A percentile compares a stretch with the other conserved stretches of the same genome.
These are phyloP conservation scores for Diaporthe longicolla DNA, from an alignment of 2,329 filamentous ascomycete species.

Conservation along the genomic window DNA sequence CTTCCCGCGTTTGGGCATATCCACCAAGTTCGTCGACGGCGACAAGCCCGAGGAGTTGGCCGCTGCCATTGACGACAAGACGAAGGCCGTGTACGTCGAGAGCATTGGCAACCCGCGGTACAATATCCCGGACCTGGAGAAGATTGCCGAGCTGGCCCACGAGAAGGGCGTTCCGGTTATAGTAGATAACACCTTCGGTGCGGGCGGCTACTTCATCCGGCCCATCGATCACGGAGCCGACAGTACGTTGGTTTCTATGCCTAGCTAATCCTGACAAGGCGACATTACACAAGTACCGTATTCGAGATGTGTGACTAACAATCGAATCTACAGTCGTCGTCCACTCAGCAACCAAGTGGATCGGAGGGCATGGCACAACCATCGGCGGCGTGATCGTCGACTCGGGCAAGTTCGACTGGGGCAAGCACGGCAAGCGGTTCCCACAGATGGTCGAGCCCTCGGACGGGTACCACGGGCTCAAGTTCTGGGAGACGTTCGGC, in stretches of 20 bases:
- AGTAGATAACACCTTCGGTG: conserved; percentile 96
- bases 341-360: conserved; percentile 97
- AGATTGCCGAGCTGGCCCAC: conserved; percentile 84
- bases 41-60: conserved; percentile 85
- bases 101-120: conserved; percentile 94
- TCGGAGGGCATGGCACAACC: conserved; percentile 94
- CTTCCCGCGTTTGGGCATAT: conserved; percentile 87
- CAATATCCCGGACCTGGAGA: conserved; percentile 92
- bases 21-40: conserved; percentile 87
- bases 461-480: conserved; percentile 91
- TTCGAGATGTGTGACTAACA: background rate
- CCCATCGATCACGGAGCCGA: conserved; percentile 93
- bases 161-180: conserved; percentile 76
- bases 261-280: background rate
- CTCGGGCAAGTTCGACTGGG: conserved; percentile 95
- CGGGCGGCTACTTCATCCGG: conserved; percentile 88
- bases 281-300: background rate
- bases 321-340: conserved; percentile 71
- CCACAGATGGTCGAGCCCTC: conserved; percentile 92
- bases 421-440: conserved; percentile 85
- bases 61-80: conserved; percentile 89
- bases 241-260: conserved; percentile 53
- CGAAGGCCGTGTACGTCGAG: conserved; percentile 93
- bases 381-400: conserved; percentile 90
- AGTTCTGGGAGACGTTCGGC: conserved; percentile 95